Base-by-base conservation (phyloP, 257 asterid genomes). In the Solanum lignicaule region DNA sequence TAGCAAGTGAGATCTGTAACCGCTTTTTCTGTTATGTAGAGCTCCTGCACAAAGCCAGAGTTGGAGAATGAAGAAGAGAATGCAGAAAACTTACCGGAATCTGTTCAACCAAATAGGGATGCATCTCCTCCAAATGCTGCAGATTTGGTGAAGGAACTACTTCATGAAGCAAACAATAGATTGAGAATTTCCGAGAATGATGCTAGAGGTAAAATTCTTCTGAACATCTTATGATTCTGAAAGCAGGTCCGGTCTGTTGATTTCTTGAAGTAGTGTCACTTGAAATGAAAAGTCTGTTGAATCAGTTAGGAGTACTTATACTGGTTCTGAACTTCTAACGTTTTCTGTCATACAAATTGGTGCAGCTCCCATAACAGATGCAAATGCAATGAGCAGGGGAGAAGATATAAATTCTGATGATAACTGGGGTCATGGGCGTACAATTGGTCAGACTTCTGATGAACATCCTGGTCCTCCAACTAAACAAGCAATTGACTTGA, bases 1-100 rank as follows among this genome's bases (percentile, higher is more conserved):
- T 79, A 79, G 62, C 33, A 25, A n/a, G 36, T 79, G 66, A 27
- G 66, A 82, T 82, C 58, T 46, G 3, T 48, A 82, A 82, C 86
- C 16, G 3, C 23, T 32, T 31, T 46, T 29, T 36, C 43, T 16
- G 21, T 46, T 87, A 85, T 88, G 89, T 92, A 96, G 98, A 96
- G 99, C 90, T 96, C 99, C 86, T 93, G 97, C 92, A 90, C 98
- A 39, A 95, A 94, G 90, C 97, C 98, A 29, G 98, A 91, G 60
- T 88, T 88, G 31, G 95, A 91, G 73, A 81, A 87, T 33, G 96
- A 92, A 86, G 93, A 90, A 69, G 93, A 92, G 32, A 93, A 90
- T 72, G 62, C 29, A 8, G 93, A 91, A 71, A 86, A 88, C 83
- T 74, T 62, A 43, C 88, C 78, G 36, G 91, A 89, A 83, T 82